Percentiles rank a stretch among this genome's conserved stretches.
Evolutionary conservation across 2,329 filamentous ascomycete genomes (phyloP).

Genomic region (Ophiosphaerella narmari): DNA sequence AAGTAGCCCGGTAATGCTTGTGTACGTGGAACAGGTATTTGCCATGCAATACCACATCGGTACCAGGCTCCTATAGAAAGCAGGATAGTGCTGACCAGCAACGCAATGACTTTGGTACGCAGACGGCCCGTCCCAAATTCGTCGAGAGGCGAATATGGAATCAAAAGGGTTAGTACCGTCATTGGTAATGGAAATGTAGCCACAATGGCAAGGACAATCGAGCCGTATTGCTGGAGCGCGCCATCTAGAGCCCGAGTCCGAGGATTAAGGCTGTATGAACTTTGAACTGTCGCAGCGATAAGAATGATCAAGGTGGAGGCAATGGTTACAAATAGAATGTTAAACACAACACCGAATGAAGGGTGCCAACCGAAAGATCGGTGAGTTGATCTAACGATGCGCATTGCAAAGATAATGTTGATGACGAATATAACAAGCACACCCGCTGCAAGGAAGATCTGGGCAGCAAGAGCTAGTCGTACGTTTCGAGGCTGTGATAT

Average conservation of each 20-base stretch:
- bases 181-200: slow-evolving; percentile 70
- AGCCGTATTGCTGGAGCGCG: slow-evolving; percentile 66
- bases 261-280: slow-evolving; percentile 67
- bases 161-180: slow-evolving; percentile 53
- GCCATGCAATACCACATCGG: slow-evolving; percentile 64
- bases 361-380: slow-evolving; percentile 72
- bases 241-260: slow-evolving; percentile 59
- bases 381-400: slow-evolving; percentile 74
- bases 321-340: slow-evolving; percentile 63
- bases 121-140: slow-evolving; percentile 72
- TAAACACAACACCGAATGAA: slow-evolving; percentile 58
- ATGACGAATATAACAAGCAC: slow-evolving; percentile 76
- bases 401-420: slow-evolving; percentile 77
- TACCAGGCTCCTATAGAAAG: slow-evolving; percentile 73
- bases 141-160: slow-evolving; percentile 50
- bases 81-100: slow-evolving; percentile 63
- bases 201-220: slow-evolving; percentile 65
- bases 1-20: slow-evolving; percentile 70
- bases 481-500: slow-evolving; percentile 47
- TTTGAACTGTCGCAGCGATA: slow-evolving; percentile 67
- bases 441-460: slow-evolving; percentile 73
- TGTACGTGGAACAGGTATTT: slow-evolving; percentile 53
- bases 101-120: slow-evolving; percentile 67
- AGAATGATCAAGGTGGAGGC: slow-evolving; percentile 66
- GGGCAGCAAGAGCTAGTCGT: slow-evolving; percentile 60